A percentile compares a stretch with the other conserved stretches of the same genome.
Conservation (phyloP, 1,284 basidiomycete genomes). For the Coniophora puteana region DNA sequence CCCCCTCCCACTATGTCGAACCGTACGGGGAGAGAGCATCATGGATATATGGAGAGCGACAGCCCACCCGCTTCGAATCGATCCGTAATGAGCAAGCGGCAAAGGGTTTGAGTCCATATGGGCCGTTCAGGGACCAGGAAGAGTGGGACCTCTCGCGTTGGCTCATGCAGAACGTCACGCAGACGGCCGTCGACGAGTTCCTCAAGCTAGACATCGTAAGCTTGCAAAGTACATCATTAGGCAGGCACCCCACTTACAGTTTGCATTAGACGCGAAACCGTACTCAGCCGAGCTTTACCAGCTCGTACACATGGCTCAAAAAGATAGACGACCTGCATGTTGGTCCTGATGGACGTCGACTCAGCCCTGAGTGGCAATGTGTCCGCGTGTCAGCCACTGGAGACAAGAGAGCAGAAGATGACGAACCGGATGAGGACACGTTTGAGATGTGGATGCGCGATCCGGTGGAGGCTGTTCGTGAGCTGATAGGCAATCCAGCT, state of each 20-base stretch:
- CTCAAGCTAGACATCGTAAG: neutral
- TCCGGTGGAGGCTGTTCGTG: constrained; percentile 26
- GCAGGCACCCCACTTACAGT: neutral
- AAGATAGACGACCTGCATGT: too few relatives aligned
- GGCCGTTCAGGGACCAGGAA: neutral
- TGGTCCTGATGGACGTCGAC: constrained; percentile 21
- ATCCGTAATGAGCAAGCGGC: neutral
- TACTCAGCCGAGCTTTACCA: neutral
- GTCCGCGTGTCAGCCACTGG: neutral
- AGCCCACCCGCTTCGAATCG: neutral
- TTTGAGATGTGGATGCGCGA: constrained; percentile 26
- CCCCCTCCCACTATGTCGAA: neutral
- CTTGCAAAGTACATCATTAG: neutral
- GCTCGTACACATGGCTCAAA: neutral
- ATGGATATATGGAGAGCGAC: too few relatives aligned
- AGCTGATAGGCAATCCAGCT: constrained; percentile 25
- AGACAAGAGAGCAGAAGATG: constrained; percentile 11
- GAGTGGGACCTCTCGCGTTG: neutral
- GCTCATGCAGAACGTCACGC: neutral
- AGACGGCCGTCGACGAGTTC: neutral
- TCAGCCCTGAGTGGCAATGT: constrained; percentile 13
- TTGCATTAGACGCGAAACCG: neutral
- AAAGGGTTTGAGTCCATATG: neutral
- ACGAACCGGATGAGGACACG: neutral
- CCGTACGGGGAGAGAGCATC: neutral